Evolutionary conservation across 2,329 filamentous ascomycete species (phyloP), one percentile per base, ranked within the genome.

Genomic region (Thelonectria rubi): DNA sequence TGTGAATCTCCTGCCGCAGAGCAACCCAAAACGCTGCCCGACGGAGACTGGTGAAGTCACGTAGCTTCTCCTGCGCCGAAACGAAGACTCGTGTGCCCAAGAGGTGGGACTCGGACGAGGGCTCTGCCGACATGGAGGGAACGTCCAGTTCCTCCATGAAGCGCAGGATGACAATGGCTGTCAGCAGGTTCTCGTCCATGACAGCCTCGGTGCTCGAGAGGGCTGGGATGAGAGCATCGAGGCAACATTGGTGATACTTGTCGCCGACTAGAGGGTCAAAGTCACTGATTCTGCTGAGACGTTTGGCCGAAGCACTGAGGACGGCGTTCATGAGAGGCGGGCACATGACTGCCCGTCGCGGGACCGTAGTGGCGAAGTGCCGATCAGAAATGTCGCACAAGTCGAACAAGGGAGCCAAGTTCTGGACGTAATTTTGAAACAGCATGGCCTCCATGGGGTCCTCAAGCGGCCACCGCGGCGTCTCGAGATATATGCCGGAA

Each of bases 1-100:
- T 73, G 40, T 74, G 70, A 30, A 74, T 73, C 43, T 74, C 72
- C 45, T 73, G 72, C 8, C 65, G 64, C 2, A 74, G 58, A 1
- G 70, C 72, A 1, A 73, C 64, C 72, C 69, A 74, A 40, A 74
- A 74, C 1, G 72, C 69, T 3, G 72, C 71, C 1, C 71, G 63
- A 0, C 72, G 69, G 3, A 74, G 63, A 6, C 71, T 70, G 11
- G 67, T 72, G n/a, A 74, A 73, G 14, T 72, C 64, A 9, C 65
- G 55, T 3, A 72, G 50, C 37, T 68, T 71, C 26, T 73, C 68
- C 6, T 74, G 72, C 2, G 72, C 72, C 1, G 72, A 71, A 2
- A 74, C 65, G 20, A 74, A 72, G 1, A 73, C 67, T 18, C 70
- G 61, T 1, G 70, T 74, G 2, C 72, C 72, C 30, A 74, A 64